Base-by-base conservation (phyloP, 2,329 filamentous ascomycete species). In the Colletotrichum lini region DNA sequence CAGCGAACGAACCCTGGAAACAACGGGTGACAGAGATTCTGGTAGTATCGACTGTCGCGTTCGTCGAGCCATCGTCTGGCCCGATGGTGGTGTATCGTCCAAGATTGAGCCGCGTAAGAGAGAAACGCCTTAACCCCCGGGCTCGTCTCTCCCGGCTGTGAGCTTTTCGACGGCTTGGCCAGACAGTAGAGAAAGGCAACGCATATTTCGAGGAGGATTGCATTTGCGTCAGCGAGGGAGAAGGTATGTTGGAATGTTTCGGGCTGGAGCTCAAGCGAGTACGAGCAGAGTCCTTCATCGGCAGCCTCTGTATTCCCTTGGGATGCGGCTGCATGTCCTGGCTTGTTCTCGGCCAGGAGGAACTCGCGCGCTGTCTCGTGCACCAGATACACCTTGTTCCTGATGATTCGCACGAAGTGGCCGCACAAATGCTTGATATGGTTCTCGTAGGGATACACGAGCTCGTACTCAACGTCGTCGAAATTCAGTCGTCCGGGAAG, bases 341-440 rank as follows among this genome's bases (percentile, higher is more conserved):
- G 23, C 23, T 23, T 23, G 23, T 23, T 23, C 23, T 23, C 23
- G 23, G 23, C 42, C 7, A 76, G 70, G 4, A 76, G 65, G 50
- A 76, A 77, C 58, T 75, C 75, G 18, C 72, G 70, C 6, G 75
- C 75, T 21, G 75, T 77, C 45, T 76, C 70, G 47, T 77, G 76
- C 5, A 75, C 75, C 10, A 76, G 65, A 38, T 76, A 75, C 5
- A 76, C 73, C 2, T 61, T 76, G 18, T 72, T 67, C 12, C 66
- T 73, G n/a, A 70, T 72, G 6, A 75, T 72, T 12, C 71, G 70
- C 13, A 75, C 58, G 21, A 76, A 74, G 53, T 73, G 62, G 26
- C 74, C 74, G 58, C 73, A 69, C 4, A 75, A 49, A 30, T 62
- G 62, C 30, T 76, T 75, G 16, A 75, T 65, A 7, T 68, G 69